Percentiles rank a stretch among this genome's conserved stretches.
phyloP scores from a whole-genome alignment of 257 asterid genomes.

The Nicotiana sylvestris region DNA sequence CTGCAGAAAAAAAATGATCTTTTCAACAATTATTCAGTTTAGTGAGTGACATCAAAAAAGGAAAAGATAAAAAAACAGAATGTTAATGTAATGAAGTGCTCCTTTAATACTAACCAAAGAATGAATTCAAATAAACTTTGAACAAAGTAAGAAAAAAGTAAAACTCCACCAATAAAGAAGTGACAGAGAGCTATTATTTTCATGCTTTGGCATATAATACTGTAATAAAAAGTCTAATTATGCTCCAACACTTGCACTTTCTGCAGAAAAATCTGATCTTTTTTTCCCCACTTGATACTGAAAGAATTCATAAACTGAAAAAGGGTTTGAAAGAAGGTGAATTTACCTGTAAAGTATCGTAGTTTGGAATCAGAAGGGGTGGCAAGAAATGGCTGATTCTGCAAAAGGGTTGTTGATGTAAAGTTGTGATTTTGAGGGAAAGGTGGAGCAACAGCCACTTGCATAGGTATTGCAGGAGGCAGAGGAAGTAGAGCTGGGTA shows the following conservation, averaged over 20 bases:
- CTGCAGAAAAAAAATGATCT: not conserved
- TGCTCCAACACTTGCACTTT: not conserved
- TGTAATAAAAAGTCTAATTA: not conserved
- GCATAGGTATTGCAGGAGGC: constrained; percentile 45
- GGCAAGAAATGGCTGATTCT: constrained; percentile 32
- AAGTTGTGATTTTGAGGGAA: constrained; percentile 46
- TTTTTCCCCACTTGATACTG: not conserved
- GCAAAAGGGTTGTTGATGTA: constrained; percentile 50
- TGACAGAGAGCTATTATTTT: not conserved
- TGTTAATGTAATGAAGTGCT: not conserved
- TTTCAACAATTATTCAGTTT: not conserved
- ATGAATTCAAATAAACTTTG: not conserved
- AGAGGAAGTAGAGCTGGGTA: constrained; percentile 78
- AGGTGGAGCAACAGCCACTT: constrained; percentile 33
- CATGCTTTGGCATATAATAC: not conserved
- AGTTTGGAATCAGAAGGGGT: constrained; percentile 49
- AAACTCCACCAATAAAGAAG: not conserved
- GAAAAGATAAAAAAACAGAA: not conserved
- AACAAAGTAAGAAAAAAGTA: not conserved
- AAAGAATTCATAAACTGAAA: not conserved
- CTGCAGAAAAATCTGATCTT: not conserved
- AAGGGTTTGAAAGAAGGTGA: not conserved
- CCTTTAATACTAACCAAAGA: not conserved
- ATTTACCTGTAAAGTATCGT: constrained; percentile 54
- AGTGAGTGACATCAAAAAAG: constrained; percentile 8